phyloP scores from a whole-genome alignment of 73 alveolate species.

The Diophrys appendiculata region DNA sequence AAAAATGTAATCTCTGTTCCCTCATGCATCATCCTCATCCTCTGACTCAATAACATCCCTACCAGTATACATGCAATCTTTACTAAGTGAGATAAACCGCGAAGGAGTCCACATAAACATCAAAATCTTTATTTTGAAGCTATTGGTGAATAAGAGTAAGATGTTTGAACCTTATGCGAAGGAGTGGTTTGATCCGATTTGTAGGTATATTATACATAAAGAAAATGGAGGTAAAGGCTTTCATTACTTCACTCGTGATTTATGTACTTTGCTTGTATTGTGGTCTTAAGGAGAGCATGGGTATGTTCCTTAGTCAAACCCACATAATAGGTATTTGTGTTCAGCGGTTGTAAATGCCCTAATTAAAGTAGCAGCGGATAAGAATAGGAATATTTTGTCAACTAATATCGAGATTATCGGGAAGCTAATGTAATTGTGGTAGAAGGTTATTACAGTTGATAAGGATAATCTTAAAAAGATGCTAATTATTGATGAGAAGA shows the following conservation, averaged over 20 bases:
- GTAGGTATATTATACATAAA: slow-evolving; percentile 78
- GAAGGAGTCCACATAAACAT: slow-evolving; percentile 67
- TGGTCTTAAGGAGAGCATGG: slow-evolving; percentile 71
- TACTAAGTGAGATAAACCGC: slow-evolving; percentile 78
- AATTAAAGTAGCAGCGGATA: slow-evolving; percentile 80
- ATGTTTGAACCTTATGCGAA: slow-evolving; percentile 87
- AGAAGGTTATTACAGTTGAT: slow-evolving; percentile 69
- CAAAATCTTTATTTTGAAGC: slow-evolving; percentile 86
- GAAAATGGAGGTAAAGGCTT: slow-evolving; percentile 96
- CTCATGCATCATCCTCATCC: no score
- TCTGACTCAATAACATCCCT: slow-evolving; percentile 57
- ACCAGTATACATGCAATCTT: slow-evolving; percentile 94
- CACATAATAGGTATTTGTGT: slow-evolving; percentile 60
- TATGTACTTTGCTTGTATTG: slow-evolving; percentile 76
- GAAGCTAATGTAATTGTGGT: slow-evolving; percentile 82
- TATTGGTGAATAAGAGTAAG: slow-evolving; percentile 79
- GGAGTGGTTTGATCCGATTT: slow-evolving; percentile 86
- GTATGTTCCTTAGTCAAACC: slow-evolving; percentile 37
- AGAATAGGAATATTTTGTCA: slow-evolving; percentile 71
- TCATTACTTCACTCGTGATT: slow-evolving; percentile 97
- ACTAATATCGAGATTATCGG: slow-evolving; percentile 81
- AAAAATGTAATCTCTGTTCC: no score
- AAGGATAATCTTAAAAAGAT: slow-evolving; percentile 68
- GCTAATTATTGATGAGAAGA: slow-evolving; percentile 72
- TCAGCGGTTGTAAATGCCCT: slow-evolving; percentile 67